These are phyloP conservation scores for Phytophthora ramorum DNA, from an alignment of 352 stramenopile genomes.

Conservation along the genomic window DNA sequence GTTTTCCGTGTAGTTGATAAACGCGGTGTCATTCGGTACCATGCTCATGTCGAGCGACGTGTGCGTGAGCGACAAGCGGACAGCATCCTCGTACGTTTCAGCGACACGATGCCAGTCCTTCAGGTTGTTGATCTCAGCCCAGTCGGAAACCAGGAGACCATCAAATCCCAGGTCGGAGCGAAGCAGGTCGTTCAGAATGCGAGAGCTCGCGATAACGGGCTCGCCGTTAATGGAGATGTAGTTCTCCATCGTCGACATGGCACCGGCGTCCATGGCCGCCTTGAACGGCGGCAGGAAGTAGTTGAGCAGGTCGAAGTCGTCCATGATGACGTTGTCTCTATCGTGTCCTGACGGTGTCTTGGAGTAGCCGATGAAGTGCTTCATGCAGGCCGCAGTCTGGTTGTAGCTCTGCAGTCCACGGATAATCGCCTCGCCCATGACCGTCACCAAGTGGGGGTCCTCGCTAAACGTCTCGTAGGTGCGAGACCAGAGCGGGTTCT, in stretches of 20 bases:
- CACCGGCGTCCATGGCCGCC: constrained; percentile 73
- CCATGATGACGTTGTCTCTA: constrained; percentile 73
- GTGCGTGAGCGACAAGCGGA: constrained; percentile 67
- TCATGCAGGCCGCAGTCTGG: constrained; percentile 80
- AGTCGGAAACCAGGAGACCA: constrained; percentile 90
- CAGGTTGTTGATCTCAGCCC: constrained; percentile 90
- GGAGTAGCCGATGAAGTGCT: constrained; percentile 88
- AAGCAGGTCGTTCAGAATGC: constrained; percentile 78
- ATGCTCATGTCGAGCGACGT: constrained; percentile 93
- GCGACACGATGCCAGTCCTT: constrained; percentile 58
- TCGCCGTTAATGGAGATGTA: constrained; percentile 93
- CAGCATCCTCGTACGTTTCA: constrained; percentile 47
- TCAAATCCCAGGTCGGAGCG: constrained; percentile 81
- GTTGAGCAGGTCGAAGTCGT: constrained; percentile 75
- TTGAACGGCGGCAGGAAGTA: constrained; percentile 85
- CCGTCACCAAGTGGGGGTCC: constrained; percentile 77
- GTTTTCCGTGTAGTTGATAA: constrained; percentile 57
- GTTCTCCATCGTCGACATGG: constrained; percentile 91
- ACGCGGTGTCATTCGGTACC: constrained; percentile 53
- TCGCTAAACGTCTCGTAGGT: constrained; percentile 94
- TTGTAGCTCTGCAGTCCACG: constrained; percentile 78
- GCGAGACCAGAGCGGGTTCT: constrained; percentile 86
- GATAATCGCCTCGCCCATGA: constrained; percentile 78
- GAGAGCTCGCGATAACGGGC: constrained; percentile 80
- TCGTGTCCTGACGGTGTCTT: constrained; percentile 80